Base-by-base conservation (phyloP, 1,284 basidiomycete species). In the Melanopsichium pennsylvanicum region DNA sequence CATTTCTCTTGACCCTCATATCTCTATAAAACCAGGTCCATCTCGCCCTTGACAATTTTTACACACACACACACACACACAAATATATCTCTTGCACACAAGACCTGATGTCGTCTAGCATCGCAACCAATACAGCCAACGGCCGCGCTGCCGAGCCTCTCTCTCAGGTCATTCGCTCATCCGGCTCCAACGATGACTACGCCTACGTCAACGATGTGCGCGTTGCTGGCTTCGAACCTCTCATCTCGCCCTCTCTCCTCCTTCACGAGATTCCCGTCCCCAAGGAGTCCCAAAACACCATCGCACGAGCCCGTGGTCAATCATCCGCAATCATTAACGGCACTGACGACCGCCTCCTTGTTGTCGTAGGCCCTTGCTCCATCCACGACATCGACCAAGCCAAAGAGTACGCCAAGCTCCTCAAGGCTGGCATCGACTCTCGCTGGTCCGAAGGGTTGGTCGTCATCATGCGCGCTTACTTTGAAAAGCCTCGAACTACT, bases 401-500 rank as follows among this genome's bases (percentile, higher is more conserved):
- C 4, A 83, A 93, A 60, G 91, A 93, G 81, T 98, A 98, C 81
- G 94, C 93, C 26, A 84, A 84, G 25, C 50, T 69, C 33, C 68
- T 79, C 57, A 64, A 72, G 37, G 69, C 57, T 18, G 61, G 58
- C 11, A 72, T 70, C 36, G 48, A 58, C 7, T 68, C 89, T 81
- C 56, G 61, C 33, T 63, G 60, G 60, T 57, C 60, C 40, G 87
- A 86, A 83, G 85, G 95, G 75, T 85, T 97, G 40, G 86, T 92
- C 78, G 89, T 98, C 79, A 84, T 97, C 81, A 97, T 97, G 95
- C 87, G 95, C 34, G 89, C 92, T 64, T 97, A 97, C 87, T 97
- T 97, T 52, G 82, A 83, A 57, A 83, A 92, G 88, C 91, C 92
- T 0, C 86, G 91, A 46, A 93, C 91, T 16, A 93, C 91, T 2